These are phyloP conservation scores for Silybum marianum DNA, from an alignment of 129 eudicot species.

Conservation along the genomic window DNA sequence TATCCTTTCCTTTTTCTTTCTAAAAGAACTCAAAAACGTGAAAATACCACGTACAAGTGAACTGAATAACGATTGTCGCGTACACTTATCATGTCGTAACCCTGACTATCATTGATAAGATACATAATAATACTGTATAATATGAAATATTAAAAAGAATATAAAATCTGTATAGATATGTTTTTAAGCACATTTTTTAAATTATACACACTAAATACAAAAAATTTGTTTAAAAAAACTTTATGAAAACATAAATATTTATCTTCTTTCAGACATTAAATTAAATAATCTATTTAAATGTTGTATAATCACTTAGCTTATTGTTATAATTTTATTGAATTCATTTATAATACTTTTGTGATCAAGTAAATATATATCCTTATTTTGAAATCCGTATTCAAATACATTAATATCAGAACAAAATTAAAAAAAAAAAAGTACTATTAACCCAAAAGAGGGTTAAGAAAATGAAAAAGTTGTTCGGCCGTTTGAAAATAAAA, in stretches of 20 bases:
- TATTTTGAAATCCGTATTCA: too few species aligned
- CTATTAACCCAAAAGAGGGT: neutral
- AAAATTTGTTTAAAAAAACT: too few species aligned
- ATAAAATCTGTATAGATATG: neutral
- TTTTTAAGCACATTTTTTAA: neutral
- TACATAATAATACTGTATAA: neutral
- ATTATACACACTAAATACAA: too few species aligned
- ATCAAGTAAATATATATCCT: neutral
- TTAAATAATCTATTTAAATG: neutral
- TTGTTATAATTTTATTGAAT: neutral
- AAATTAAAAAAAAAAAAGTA: too few species aligned
- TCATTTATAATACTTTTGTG: neutral
- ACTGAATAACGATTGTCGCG: neutral
- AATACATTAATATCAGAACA: too few species aligned
- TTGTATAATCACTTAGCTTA: neutral
- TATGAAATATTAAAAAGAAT: neutral
- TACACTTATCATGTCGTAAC: neutral
- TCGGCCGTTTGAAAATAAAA: neutral
- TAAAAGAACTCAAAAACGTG: neutral
- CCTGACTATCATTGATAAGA: neutral
- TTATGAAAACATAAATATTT: too few species aligned
- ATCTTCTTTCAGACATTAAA: neutral
- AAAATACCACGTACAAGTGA: too few species aligned
- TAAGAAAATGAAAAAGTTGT: neutral
- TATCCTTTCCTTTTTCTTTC: neutral